These are phyloP conservation scores for Myxozyma kluyveri DNA, from an alignment of 805 yeast genomes.

Conservation along the genomic window DNA sequence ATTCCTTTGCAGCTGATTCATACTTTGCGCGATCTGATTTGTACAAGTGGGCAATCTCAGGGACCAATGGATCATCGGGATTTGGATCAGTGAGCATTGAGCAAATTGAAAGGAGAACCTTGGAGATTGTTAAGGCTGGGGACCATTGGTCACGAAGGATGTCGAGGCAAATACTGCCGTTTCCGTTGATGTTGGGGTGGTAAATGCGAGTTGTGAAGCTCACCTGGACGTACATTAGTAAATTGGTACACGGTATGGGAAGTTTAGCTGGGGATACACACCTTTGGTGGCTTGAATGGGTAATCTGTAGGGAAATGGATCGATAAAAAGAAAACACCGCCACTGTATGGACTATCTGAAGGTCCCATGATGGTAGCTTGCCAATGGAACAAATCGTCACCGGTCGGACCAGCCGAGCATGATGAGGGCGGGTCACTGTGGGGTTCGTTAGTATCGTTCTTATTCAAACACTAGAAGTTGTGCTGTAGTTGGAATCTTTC, in stretches of 20 bases:
- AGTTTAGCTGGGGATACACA: constrained; percentile 6
- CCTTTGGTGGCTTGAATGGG: constrained; percentile 96
- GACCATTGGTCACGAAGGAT: constrained; percentile 98
- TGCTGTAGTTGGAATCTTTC: neutral
- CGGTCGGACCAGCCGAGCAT: constrained; percentile 98
- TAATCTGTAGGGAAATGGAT: constrained; percentile 99
- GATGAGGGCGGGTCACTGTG: constrained; percentile 96
- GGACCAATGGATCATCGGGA: constrained; percentile 98
- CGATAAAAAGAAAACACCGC: constrained; percentile 93
- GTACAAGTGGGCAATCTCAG: constrained; percentile 95
- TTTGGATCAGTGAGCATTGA: constrained; percentile 96
- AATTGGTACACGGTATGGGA: neutral
- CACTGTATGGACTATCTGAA: constrained; percentile 78
- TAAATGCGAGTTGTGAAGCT: constrained; percentile 92
- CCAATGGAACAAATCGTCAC: constrained; percentile 98
- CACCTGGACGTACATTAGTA: constrained; percentile 40
- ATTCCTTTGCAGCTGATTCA: constrained; percentile 95
- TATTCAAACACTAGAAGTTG: neutral
- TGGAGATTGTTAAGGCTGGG: constrained; percentile 94
- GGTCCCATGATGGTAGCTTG: constrained; percentile 99
- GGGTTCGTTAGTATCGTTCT: neutral
- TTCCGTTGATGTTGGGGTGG: constrained; percentile 94
- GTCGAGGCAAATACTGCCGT: constrained; percentile 95
- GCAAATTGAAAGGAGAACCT: constrained; percentile 90
- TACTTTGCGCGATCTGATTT: constrained; percentile 90